Evolutionary conservation across 768 basidiomycete species (phyloP), one percentile per base, ranked within the genome.

Genomic region (Amanita phalloides): DNA sequence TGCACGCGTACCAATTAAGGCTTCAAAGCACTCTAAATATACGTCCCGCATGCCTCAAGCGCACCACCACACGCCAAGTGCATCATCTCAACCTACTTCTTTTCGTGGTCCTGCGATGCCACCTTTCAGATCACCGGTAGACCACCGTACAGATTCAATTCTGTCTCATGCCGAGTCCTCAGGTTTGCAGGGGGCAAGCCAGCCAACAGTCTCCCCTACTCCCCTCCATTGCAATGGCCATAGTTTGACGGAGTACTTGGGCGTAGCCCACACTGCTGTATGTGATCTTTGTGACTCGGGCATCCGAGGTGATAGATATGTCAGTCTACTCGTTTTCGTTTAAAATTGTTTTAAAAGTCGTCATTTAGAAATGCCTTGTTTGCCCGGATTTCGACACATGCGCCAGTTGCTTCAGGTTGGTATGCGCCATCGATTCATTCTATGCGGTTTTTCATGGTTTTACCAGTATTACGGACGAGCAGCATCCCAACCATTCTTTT

Each of bases 381-480:
- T 92, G 89, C 65, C 88, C 89, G n/a, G 88, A 93, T 60, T 93
- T 81, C 57, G 90, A 93, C 57, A 76, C 81, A 7, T 93, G 90
- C 60, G 60, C 64, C 13, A 65, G 71, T 13, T 93, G 90, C 66
- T 89, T 84, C 66, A 70, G 67, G 78, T 83, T 60, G 44, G 68
- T 58, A 4, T 36, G 6, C 23, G 35, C 14, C 32, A 42, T 17
- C 6, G 6, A 38, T 13, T 46, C 25, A 20, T 32, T 53, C 11
- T n/a, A 35, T 47, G 45, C 49, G 45, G 55, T 30, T 28, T 11
- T 36, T 45, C 41, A 28, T 42, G 33, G 14, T 37, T 33, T 17
- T 30, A 30, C 10, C 43, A 84, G 78, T 54, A 88, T 90, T 48
- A 82, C 78, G 0, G 53, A 63, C 17, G 80, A 84, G 58, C 86